Evolutionary conservation across 805 yeast species (phyloP).

Genomic region (Ogataea ganodermae): DNA sequence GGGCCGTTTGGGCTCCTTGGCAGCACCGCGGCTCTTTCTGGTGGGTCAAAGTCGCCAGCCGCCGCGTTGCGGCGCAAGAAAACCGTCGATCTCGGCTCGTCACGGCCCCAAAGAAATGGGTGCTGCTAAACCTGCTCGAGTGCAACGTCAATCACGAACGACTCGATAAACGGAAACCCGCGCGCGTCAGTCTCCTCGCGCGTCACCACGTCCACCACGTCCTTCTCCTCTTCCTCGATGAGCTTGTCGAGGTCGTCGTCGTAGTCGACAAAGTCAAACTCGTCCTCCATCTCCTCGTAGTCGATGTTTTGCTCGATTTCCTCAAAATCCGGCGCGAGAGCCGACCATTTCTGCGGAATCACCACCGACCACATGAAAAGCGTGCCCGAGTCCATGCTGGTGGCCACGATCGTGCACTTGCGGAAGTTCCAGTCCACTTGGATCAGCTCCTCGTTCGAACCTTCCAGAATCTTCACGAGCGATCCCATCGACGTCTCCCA

Average conservation of each 20-base stretch:
- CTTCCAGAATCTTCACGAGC: slow-evolving; percentile 85
- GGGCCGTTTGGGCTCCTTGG: slow-evolving; percentile 5
- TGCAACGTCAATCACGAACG: slow-evolving; percentile 54
- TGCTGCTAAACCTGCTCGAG: slow-evolving; percentile 14
- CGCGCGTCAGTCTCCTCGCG: slow-evolving; percentile 69
- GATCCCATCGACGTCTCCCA: slow-evolving; percentile 93
- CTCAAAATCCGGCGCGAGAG: slow-evolving; percentile 93
- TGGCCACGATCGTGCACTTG: slow-evolving; percentile 73
- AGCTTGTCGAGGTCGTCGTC: slow-evolving; percentile 62
- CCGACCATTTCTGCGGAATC: slow-evolving; percentile 93
- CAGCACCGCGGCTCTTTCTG: background rate
- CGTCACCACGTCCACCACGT: slow-evolving; percentile 63
- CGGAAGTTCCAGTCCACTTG: slow-evolving; percentile 86
- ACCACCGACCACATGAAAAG: slow-evolving; percentile 80
- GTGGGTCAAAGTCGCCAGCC: background rate
- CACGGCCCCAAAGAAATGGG: background rate
- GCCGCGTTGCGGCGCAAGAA: background rate
- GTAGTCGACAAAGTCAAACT: slow-evolving; percentile 78
- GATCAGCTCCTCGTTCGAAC: slow-evolving; percentile 83
- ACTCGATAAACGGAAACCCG: slow-evolving; percentile 58
- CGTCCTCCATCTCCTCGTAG: slow-evolving; percentile 87
- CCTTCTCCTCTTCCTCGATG: slow-evolving; percentile 62
- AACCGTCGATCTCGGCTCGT: slow-evolving; percentile 1
- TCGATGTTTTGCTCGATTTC: slow-evolving; percentile 91
- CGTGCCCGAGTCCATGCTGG: slow-evolving; percentile 83